Evolutionary conservation across 139 green algal species (phyloP), one percentile per base, ranked within the genome.

Genomic region (Edaphochlamys debaryana): DNA sequence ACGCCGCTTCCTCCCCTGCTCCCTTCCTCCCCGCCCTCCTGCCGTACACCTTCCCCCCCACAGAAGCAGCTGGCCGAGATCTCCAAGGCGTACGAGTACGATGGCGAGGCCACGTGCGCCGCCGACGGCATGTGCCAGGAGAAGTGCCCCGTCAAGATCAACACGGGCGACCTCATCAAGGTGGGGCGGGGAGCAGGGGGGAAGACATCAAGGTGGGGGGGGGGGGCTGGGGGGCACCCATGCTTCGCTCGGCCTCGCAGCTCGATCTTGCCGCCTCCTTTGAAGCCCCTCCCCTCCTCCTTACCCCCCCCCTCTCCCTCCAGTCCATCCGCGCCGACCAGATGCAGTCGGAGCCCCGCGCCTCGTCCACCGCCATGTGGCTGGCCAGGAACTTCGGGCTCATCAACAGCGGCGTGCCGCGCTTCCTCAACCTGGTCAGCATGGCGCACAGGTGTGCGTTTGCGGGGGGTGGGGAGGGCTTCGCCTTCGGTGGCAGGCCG

Each of bases 81-180:
- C 42, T 36, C 64, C 32, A 38, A 7, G 4, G 56, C 73, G 48
- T 93, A 89, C 62, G 90, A 88, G 78, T 93, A 93, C 42, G 85
- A 97, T 17, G 96, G 96, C 25, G 85, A 98, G 73, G 89, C 92
- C 41, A 99, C 96, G 2, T 99, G 96, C 90, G 96, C 96, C 1
- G 95, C 95, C 23, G 96, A 99, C 86, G 96, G 96, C 91, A 99
- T 99, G 96, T 99, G 96, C 92, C 95, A 99, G 91, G 95, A 97
- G 88, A 98, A 98, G 93, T 99, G 96, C 94, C 96, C 96, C 6
- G 96, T 99, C 15, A 98, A 98, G 88, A 99, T 99, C 92, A 99
- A 99, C 94, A 99, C 96, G 13, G 96, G 96, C 32, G 94, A 97
- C 79, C 90, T 98, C 67, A 94, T 98, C 87, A 98, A 98, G 91